These are phyloP conservation scores for Trichoderma arundinaceum DNA, from an alignment of 2,329 filamentous ascomycete genomes.

Conservation along the genomic window DNA sequence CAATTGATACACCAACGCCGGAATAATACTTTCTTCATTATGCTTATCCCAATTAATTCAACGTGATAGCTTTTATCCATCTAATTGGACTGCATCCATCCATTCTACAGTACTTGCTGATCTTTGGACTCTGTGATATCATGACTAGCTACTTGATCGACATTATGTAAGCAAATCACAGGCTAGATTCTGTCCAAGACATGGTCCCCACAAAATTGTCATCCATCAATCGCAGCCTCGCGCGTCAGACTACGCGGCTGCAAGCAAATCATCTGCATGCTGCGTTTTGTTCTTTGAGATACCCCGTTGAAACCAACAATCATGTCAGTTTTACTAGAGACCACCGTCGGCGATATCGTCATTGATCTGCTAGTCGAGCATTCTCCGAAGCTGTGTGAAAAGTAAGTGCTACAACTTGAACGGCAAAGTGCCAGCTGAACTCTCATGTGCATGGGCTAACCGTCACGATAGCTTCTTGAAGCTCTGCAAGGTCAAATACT, in stretches of 20 bases:
- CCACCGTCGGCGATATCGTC: slow-evolving; percentile 89
- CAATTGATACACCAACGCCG: too few species aligned
- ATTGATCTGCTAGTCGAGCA: slow-evolving; percentile 90
- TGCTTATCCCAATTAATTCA: too few species aligned
- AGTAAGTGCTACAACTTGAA: slow-evolving; percentile 64
- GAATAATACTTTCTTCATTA: too few species aligned
- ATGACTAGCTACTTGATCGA: background rate
- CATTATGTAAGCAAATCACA: background rate
- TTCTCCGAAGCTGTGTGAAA: slow-evolving; percentile 90
- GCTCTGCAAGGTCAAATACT: slow-evolving; percentile 98
- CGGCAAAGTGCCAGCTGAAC: background rate
- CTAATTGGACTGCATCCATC: too few species aligned
- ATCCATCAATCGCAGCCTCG: slow-evolving; percentile 22
- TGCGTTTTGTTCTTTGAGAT: background rate
- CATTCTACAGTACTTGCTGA: too few species aligned
- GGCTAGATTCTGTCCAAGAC: background rate
- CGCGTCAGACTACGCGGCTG: slow-evolving; percentile 18
- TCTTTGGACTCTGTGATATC: too few species aligned
- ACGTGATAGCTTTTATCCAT: too few species aligned
- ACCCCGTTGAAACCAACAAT: background rate
- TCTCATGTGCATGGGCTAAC: slow-evolving; percentile 34
- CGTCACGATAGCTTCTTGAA: slow-evolving; percentile 78
- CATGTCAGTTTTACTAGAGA: slow-evolving; percentile 96
- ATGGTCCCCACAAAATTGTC: slow-evolving; percentile 18
- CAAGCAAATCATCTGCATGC: background rate